Base-by-base conservation (phyloP, 176 grass and related monocot genomes). In the Aegilops longissima region DNA sequence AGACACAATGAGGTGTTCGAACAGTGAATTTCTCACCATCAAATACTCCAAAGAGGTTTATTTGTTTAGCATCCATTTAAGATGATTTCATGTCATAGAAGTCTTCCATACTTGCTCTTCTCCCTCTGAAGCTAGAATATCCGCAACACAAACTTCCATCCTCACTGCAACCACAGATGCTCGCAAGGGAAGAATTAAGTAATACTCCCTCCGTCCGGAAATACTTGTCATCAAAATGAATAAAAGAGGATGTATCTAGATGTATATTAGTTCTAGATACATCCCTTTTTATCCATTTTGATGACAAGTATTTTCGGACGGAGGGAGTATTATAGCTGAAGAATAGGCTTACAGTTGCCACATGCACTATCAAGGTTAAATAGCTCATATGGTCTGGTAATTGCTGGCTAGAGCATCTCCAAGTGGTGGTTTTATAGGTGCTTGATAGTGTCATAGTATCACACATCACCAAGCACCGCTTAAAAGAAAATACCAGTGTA, bases 41-140 rank as follows among this genome's bases (percentile, higher is more conserved):
- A 79, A 97, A 95, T 79, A 97, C 87, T 79, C 95, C 95, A 67
- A 97, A 97, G 66, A 95, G 62, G 47, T 80, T 89, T 81, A 97
- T 88, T 12, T 83, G 59, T 73, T 91, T 89, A 77, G 89, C 91
- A 87, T 88, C 89, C 33, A 88, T 73, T 82, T 84, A 68, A 44
- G 87, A 91, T 77, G 85, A 90, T 88, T 86, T 93, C 70, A 92
- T 86, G 67, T 95, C 93, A 34, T 85, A 95, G 64, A 91, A 95
- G 76, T 97, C 95, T 71, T 97, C 93, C 95, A 95, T 97, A 59
- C 42, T 87, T 75, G 66, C 87, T 91, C 93, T 97, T 87, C 89
- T 95, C 81, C 95, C 95, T 85, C 85, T 90, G 81, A 90, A 90
- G 85, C 93, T 97, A 24, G 92, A 89, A 75, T 97, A 97, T 79